A percentile compares a stretch with the other conserved stretches of the same genome.
Conservation (phyloP, 805 yeast genomes). For the Candida chauliodis region DNA sequence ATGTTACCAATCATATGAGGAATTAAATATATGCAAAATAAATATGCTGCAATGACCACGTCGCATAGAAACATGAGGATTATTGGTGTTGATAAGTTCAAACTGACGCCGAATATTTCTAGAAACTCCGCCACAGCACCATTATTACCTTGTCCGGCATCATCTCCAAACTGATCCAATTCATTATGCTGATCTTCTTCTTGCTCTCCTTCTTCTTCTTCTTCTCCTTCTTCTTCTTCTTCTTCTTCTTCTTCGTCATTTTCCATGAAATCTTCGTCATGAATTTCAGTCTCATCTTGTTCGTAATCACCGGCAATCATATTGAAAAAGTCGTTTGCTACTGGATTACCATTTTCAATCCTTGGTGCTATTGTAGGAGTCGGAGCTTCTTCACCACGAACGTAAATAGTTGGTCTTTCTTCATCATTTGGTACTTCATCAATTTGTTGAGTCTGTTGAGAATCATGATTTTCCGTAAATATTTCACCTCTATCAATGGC, state of each 20-base stretch:
- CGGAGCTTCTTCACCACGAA: background rate
- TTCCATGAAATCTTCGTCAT: background rate
- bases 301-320: background rate
- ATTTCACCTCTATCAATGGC: conserved; percentile 14
- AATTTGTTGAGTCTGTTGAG: background rate
- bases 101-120: conserved; percentile 32
- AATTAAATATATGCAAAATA: conserved; percentile 41
- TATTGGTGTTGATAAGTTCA: conserved; percentile 34
- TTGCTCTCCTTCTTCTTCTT: conserved; percentile 12
- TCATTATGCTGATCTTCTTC: conserved; percentile 5
- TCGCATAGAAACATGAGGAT: conserved; percentile 30
- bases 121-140: conserved; percentile 27
- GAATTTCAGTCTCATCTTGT: background rate
- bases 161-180: conserved; percentile 7
- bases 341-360: background rate
- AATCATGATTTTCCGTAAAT: conserved; percentile 1
- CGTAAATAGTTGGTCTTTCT: conserved; percentile 5
- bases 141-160: conserved; percentile 12
- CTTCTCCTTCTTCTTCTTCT: conserved; percentile 1
- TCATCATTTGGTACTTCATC: conserved; percentile 10
- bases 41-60: conserved; percentile 29
- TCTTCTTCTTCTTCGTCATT: background rate
- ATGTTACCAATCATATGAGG: conserved; percentile 47
- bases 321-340: background rate
- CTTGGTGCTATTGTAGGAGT: background rate